Evolutionary conservation across 2,329 filamentous ascomycete species (phyloP), one percentile per base, ranked within the genome.

Genomic region (Trichophyton rubrum): DNA sequence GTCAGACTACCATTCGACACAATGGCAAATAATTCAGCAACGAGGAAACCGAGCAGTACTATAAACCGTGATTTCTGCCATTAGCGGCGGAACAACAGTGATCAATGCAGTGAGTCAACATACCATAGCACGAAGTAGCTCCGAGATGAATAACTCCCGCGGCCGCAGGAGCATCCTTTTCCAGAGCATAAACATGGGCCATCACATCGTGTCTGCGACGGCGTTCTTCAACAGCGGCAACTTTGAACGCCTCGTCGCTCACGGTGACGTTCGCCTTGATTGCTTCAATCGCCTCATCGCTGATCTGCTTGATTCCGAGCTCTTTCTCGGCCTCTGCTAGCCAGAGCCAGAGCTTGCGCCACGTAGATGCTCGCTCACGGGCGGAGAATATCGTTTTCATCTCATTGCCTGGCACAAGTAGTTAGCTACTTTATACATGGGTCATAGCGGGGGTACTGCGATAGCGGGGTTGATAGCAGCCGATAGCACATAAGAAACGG

Each of bases 341-440:
- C 75, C 81, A 85, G 51, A 92, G 78, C 91, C 91, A 96, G 17
- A 96, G 83, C 71, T 88, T 81, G 65, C 90, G 84, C 90, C 90
- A 95, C 60, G 85, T 90, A 47, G 83, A 85, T 72, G 85, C 84
- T 33, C 90, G 82, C 59, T 84, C 86, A 49, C 89, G 83, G 62
- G 86, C 83, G 67, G 85, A 86, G 79, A 96, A 96, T 63, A 96
- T 83, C 65, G 82, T 80, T 68, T 85, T 82, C 87, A 93, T 91
- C 75, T 88, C 87, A 63, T 58, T 57, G 59, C 57, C 57, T 49
- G 24, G 57, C 49, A 13, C 6, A 49, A 59, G n/a, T 43, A 2
- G 55, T 57, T 30, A 57, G 55, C 35, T 57, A 30, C 9, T 17
- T 13, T 13, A 57, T 43, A n/a, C 13, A 41, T 27, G 6, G 3